Evolutionary conservation across 1,139 yeast species (phyloP), one percentile per base, ranked within the genome.

Genomic region (Ogataea hybrid): DNA sequence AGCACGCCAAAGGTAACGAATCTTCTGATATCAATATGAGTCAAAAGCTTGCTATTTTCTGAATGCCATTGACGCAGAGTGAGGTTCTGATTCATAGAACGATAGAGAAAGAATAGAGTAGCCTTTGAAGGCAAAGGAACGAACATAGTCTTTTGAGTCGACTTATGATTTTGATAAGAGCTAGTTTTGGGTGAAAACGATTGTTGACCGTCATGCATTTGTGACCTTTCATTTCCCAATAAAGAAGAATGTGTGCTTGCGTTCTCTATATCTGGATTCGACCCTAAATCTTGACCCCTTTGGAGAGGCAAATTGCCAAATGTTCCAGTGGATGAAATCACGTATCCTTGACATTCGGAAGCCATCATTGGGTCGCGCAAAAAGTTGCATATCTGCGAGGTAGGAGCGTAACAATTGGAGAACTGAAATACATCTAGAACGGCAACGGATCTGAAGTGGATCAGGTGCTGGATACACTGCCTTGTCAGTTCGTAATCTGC

Each of bases 351-450:
- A 58, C 97, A 90, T 51, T 88, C 94, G 21, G 77, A 75, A n/a
- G 90, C 85, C 75, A 89, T 72, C 1, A 73, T 72, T 6, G 75
- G 73, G 46, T 81, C 80, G 35, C 75, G 73, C 36, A 87, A 68
- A 53, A 94, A 86, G 37, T 71, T 65, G 2, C 84, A 80, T 28
- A 94, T 77, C 39, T 77, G 75, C 32, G 94, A 82, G 0, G 97
- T 88, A 6, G 95, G 88, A 0, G 97, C 95, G 65, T 92, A 92
- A 17, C 84, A 79, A 62, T 88, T 92, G 37, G 81, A 70, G 62
- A 89, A 94, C 58, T 90, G 97, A 62, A 94, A 92, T 17, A 92
- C 77, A 59, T 92, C 97, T 22, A 86, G 71, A 12, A 90, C 73
- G 16, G 84, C 79, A 27, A 92, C 80, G 55, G 97, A 87, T 49